Conservation (phyloP, 257 asterid genomes). For the Solanum lycopersicoides region DNA sequence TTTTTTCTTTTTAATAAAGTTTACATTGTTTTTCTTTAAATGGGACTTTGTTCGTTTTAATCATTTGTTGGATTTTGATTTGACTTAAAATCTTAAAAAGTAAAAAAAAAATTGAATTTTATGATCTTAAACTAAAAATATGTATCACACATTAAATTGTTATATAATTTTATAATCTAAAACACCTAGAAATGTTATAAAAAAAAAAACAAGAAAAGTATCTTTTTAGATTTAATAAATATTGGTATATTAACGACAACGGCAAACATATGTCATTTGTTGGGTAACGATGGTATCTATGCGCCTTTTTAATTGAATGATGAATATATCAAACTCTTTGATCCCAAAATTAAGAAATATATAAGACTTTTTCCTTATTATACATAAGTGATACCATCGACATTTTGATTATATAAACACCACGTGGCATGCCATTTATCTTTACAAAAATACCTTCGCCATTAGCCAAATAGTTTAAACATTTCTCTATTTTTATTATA, state of each 20-base stretch:
- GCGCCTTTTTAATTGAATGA: background rate
- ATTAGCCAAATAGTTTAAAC: background rate
- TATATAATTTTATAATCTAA: too few species aligned
- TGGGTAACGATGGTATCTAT: background rate
- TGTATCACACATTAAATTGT: background rate
- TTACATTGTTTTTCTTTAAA: too few species aligned
- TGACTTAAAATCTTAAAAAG: background rate
- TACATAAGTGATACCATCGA: background rate
- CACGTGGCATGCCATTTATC: background rate
- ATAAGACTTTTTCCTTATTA: background rate
- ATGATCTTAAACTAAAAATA: background rate
- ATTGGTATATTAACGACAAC: background rate
- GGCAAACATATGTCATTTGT: background rate
- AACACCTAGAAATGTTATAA: background rate
- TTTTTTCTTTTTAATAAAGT: too few species aligned
- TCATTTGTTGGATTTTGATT: background rate
- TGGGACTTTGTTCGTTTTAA: background rate
- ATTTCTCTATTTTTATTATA: too few species aligned
- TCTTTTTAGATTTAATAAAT: background rate
- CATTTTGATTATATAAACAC: too few species aligned
- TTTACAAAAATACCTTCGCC: background rate
- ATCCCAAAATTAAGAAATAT: background rate
- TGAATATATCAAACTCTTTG: background rate
- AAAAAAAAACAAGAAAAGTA: too few species aligned
- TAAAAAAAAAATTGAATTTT: too few species aligned